Percentiles rank a stretch among this genome's conserved stretches.
These are phyloP conservation scores for Trichoderma sp. DNA, from an alignment of 2,329 filamentous ascomycete species.

Conservation along the genomic window DNA sequence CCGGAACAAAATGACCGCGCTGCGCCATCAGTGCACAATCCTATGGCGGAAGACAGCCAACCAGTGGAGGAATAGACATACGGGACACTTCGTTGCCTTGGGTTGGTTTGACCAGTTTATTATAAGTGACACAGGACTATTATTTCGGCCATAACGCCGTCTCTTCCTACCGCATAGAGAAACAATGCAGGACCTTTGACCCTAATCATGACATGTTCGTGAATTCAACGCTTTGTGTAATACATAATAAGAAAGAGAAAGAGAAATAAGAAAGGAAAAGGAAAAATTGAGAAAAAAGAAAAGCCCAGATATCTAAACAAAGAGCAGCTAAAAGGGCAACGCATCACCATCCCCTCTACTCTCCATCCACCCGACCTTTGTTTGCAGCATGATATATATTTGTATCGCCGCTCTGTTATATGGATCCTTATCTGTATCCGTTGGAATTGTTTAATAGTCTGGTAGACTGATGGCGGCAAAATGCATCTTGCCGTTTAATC, in stretches of 20 bases:
- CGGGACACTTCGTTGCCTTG: background rate
- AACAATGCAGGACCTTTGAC: background rate
- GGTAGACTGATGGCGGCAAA: background rate
- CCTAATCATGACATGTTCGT: background rate
- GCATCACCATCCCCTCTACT: background rate
- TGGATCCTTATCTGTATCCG: background rate
- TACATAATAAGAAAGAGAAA: background rate
- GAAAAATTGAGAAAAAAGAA: background rate
- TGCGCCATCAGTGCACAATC: constrained; percentile 46
- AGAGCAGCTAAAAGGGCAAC: background rate
- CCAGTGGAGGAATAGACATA: constrained; percentile 26
- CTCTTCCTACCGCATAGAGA: background rate
- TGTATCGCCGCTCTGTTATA: background rate
- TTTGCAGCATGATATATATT: background rate
- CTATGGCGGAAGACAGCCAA: constrained; percentile 28
- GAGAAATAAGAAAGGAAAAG: background rate
- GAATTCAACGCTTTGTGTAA: background rate
- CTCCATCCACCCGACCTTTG: background rate
- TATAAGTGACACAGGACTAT: background rate
- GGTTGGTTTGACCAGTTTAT: background rate
- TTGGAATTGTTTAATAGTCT: background rate
- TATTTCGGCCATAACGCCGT: background rate
- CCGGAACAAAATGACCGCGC: constrained; percentile 50
- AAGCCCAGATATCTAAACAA: background rate
- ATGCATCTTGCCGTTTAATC: constrained; percentile 28